Conservation (phyloP, 805 yeast species). For the Yueomyces sp. region DNA sequence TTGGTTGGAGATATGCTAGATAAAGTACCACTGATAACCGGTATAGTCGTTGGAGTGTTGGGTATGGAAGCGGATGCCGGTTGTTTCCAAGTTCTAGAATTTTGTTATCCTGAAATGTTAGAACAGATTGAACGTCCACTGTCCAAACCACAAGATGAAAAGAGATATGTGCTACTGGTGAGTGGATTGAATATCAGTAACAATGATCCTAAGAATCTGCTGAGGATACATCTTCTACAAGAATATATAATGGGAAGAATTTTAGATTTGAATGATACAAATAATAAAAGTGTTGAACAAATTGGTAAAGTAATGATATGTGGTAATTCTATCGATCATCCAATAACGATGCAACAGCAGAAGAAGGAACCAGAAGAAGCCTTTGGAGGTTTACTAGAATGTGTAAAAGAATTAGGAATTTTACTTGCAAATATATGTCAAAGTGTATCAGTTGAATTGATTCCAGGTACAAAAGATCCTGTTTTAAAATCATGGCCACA, state of each 20-base stretch:
- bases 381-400: conserved; percentile 39
- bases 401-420: conserved; percentile 43
- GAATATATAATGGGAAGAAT: conserved; percentile 65
- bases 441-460: conserved; percentile 54
- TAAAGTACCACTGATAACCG: conserved; percentile 61
- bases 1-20: conserved; percentile 50
- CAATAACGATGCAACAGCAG: conserved; percentile 5
- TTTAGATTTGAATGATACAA: conserved; percentile 18
- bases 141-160: conserved; percentile 7
- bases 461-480: conserved; percentile 85
- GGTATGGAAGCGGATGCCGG: conserved; percentile 84
- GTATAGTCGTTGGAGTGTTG: conserved; percentile 71
- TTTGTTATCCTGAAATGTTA: conserved; percentile 54
- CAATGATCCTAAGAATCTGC: conserved; percentile 26
- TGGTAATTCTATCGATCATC: conserved; percentile 48
- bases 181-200: conserved; percentile 61
- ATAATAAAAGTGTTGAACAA: conserved; percentile 20
- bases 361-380: conserved; percentile 24
- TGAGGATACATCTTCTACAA: conserved; percentile 42
- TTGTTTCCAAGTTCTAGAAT: conserved; percentile 68
- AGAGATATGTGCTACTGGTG: conserved; percentile 47
- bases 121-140: conserved; percentile 34
- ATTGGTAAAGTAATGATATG: conserved; percentile 48
- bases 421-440: conserved; percentile 43
- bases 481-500: conserved; percentile 80